Evolutionary conservation across 805 yeast genomes (phyloP).

Genomic region (Wickerhamiella lipophila): DNA sequence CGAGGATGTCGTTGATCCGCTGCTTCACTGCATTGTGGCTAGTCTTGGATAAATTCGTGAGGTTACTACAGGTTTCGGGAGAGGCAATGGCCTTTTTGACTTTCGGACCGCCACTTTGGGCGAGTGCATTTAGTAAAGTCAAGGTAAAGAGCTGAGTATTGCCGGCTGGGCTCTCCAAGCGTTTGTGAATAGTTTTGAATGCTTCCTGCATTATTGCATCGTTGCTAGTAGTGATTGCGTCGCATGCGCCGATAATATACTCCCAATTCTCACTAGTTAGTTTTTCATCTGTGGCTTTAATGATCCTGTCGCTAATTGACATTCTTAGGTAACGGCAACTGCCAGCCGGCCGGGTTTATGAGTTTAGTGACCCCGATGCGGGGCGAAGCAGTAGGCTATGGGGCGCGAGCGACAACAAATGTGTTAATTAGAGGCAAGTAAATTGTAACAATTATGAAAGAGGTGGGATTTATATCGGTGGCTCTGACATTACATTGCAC

Average conservation of each 20-base stretch:
- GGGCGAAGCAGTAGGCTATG: neutral
- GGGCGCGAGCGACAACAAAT: neutral
- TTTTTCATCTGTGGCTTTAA: slow-evolving; percentile 51
- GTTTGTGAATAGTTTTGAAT: slow-evolving; percentile 35
- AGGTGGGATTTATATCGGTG: too few relatives aligned
- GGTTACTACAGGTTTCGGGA: slow-evolving; percentile 37
- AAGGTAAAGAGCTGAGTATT: slow-evolving; percentile 52
- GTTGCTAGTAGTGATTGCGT: slow-evolving; percentile 50
- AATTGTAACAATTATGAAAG: too few relatives aligned
- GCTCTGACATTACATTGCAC: too few relatives aligned
- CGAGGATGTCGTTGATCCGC: slow-evolving; percentile 52
- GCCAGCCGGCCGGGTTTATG: neutral
- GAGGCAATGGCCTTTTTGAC: slow-evolving; percentile 52
- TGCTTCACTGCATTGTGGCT: slow-evolving; percentile 52
- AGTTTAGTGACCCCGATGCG: neutral
- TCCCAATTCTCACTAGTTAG: slow-evolving; percentile 60
- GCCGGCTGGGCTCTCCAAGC: slow-evolving; percentile 43
- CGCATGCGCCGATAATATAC: slow-evolving; percentile 51
- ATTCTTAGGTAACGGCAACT: neutral
- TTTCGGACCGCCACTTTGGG: slow-evolving; percentile 67
- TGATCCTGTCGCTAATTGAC: slow-evolving; percentile 16
- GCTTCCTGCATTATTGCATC: slow-evolving; percentile 35
- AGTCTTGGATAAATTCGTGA: slow-evolving; percentile 42
- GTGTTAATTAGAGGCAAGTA: too few relatives aligned
- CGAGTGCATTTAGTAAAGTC: slow-evolving; percentile 41